Base-by-base conservation (phyloP, 306 rosid genomes). In the Castanospermum australe region DNA sequence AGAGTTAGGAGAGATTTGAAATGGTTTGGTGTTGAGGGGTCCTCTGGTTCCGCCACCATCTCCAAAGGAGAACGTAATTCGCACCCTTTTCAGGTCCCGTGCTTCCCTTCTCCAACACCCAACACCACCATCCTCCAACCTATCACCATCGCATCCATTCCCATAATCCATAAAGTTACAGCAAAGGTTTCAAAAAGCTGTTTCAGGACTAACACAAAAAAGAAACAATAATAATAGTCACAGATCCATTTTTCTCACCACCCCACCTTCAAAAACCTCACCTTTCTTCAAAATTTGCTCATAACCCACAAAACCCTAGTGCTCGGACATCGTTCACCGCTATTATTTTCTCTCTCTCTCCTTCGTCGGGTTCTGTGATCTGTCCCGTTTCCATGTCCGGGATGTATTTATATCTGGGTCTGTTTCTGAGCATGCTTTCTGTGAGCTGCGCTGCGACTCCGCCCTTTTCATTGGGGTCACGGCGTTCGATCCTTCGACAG, bases 401-500 rank as follows among this genome's bases (percentile, higher is more conserved):
- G 71, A 41, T 66, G 77, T 83, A 81, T 73, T 48, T 83, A 38
- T 62, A 84, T 65, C 3, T 80, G 86, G 80, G 77, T 79, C 69
- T 89, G 67, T 51, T 83, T 74, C 76, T 88, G 72, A 79, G 81
- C 75, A 60, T 85, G 57, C 62, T 86, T 71, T 85, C 64, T 52
- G 48, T 86, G 68, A 75, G 82, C 71, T 74, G 63, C 33, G 70
- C 77, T 13, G 84, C 75, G 47, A n/a, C 86, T 24, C 75, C 88
- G 4, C 14, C 75, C 44, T 79, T 75, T 45, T 82, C 78, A 11
- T 18, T 35, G 30, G 90, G 89, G 14, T 85, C 97, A 39, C 91
- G 85, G 1, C 94, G 93, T n/a, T 89, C 91, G 81, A 86, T 94
- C 68, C 98, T 94, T 21, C 79, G 92, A 24, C 82, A 55, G 35